Evolutionary conservation across 208 protist species (phyloP), one percentile per base, ranked within the genome.

Genomic region (Novymonas esmeraldas): DNA sequence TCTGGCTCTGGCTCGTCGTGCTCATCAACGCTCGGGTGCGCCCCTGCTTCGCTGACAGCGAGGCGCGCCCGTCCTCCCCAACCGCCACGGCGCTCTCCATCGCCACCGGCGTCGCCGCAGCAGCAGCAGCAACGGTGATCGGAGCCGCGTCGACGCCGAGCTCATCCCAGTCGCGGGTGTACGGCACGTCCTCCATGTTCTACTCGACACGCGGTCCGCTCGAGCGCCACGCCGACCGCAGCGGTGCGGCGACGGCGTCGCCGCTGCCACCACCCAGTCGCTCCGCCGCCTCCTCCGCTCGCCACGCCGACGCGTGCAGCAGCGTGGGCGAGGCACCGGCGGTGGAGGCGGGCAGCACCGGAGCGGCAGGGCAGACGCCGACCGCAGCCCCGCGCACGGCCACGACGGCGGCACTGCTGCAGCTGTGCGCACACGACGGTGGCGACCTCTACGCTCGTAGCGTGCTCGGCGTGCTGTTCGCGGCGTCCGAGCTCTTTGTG

Each of bases 1-100:
- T 84, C 13, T 86, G 78, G 84, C 52, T 86, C 38, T 58, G 82
- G 33, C 51, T 86, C 10, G 36, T 42, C 5, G 66, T 67, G 7
- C 28, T 64, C n/a, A n/a, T 76, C 10, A 65, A 74, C 68, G 66
- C 54, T 24, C 54, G 51, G 44, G 13, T 51, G 41, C 34, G 52
- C 42, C 42, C 48, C 18, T n/a, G n/a, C n/a, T n/a, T n/a, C n/a
- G n/a, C n/a, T n/a, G n/a, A n/a, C n/a, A n/a, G n/a, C n/a, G n/a
- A n/a, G n/a, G n/a, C n/a, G n/a, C n/a, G n/a, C n/a, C n/a, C n/a
- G n/a, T n/a, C n/a, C n/a, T n/a, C n/a, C n/a, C n/a, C n/a, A n/a
- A n/a, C n/a, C n/a, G n/a, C n/a, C n/a, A n/a, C n/a, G n/a, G 54
- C 36, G 39, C 45, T n/a, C 49, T 61, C 18, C 54, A 44, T 56